Percentiles rank a stretch among this genome's conserved stretches.
Evolutionary conservation across 306 rosid genomes (phyloP).

Genomic region (Casuarina equisetifolia): DNA sequence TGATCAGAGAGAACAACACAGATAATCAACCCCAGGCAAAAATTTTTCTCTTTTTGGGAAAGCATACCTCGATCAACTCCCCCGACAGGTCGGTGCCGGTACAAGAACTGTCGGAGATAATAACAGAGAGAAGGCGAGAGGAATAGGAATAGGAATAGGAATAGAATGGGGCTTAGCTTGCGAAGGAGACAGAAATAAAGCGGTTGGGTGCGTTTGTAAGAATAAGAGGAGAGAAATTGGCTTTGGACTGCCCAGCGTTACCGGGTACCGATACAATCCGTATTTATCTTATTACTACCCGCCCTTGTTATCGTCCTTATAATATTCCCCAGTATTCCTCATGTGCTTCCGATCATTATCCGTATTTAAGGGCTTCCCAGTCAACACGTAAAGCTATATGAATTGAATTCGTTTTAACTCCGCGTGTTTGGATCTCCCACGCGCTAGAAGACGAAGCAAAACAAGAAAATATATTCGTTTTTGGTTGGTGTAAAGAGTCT

Average conservation of each 20-base stretch:
- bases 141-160: slow-evolving; percentile 10
- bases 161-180: slow-evolving; percentile 16
- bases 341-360: not conserved
- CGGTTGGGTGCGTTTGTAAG: slow-evolving; percentile 44
- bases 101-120: slow-evolving; percentile 28
- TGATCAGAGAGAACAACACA: slow-evolving; percentile 14
- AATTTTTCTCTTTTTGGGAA: not conserved
- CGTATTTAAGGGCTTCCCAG: not conserved
- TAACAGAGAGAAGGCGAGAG: slow-evolving; percentile 22
- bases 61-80: slow-evolving; percentile 36
- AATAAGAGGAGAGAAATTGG: slow-evolving; percentile 48
- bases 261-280: slow-evolving; percentile 54
- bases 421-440: too few relatives aligned
- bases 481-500: too few relatives aligned
- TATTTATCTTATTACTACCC: not conserved
- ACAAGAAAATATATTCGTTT: too few relatives aligned
- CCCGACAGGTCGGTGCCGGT: slow-evolving; percentile 28
- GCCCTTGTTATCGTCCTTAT: not conserved
- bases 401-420: too few relatives aligned
- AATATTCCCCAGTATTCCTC: too few relatives aligned
- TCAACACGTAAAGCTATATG: not conserved
- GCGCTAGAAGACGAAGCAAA: too few relatives aligned
- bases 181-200: slow-evolving; percentile 46
- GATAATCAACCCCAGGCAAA: not conserved
- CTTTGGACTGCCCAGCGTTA: slow-evolving; percentile 38